phyloP scores from a whole-genome alignment of 1,284 basidiomycete species.

The Sporisorium reilianum region DNA sequence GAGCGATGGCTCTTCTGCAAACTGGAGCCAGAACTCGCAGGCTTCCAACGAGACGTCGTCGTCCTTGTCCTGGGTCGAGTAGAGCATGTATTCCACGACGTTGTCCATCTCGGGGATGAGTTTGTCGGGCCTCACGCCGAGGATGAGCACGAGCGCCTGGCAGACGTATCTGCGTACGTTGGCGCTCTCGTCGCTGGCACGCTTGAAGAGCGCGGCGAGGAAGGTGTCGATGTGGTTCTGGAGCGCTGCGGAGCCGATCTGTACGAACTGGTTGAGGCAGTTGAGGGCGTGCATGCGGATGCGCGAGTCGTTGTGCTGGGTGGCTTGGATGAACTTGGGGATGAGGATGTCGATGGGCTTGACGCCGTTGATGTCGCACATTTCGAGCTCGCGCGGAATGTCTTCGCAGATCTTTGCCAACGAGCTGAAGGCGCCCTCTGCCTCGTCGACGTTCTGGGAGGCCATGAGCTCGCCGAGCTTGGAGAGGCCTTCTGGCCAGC shows the following conservation, averaged over 20 bases:
- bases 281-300: conserved; percentile 94
- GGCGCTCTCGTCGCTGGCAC: conserved; percentile 91
- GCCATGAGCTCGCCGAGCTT: conserved; percentile 61
- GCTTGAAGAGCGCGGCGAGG: conserved; percentile 91
- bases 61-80: conserved; percentile 96
- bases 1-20: conserved; percentile 92
- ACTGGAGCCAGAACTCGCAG: conserved; percentile 99
- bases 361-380: conserved; percentile 80
- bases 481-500: conserved; percentile 65
- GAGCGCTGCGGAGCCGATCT: conserved; percentile 79
- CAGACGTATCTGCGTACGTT: conserved; percentile 95
- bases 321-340: conserved; percentile 84
- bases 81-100: conserved; percentile 98
- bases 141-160: conserved; percentile 91
- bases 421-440: conserved; percentile 86
- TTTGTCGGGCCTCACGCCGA: conserved; percentile 92
- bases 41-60: conserved; percentile 76
- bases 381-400: conserved; percentile 91
- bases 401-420: conserved; percentile 97
- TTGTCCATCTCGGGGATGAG: conserved; percentile 94
- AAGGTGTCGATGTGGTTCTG: conserved; percentile 88
- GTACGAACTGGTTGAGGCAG: conserved; percentile 90
- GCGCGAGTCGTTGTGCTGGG: conserved; percentile 81
- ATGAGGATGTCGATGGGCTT: conserved; percentile 71
- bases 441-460: conserved; percentile 57